Conservation (phyloP, 306 rosid genomes). For the Betula pendula region DNA sequence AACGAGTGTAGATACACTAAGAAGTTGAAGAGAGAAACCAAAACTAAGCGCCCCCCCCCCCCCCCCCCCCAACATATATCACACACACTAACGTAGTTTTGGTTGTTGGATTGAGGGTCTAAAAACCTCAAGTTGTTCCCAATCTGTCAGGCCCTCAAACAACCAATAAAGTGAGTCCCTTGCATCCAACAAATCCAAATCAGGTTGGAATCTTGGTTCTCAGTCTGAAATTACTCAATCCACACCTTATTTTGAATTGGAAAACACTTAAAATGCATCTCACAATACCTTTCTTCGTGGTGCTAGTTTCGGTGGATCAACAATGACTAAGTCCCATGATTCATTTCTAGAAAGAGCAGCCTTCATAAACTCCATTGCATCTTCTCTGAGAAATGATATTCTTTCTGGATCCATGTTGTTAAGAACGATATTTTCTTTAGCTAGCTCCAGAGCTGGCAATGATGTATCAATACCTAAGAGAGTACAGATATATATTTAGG, state of each 20-base stretch:
- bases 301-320: constrained; percentile 95
- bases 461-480: constrained; percentile 76
- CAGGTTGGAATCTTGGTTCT: not conserved
- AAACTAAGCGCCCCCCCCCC: no score
- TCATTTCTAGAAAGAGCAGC: constrained; percentile 67
- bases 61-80: no score
- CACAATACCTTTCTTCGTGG: constrained; percentile 71
- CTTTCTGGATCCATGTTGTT: constrained; percentile 71
- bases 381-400: constrained; percentile 74
- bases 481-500: constrained; percentile 18
- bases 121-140: not conserved
- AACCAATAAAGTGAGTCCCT: not conserved
- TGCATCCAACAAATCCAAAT: not conserved
- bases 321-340: constrained; percentile 78
- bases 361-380: constrained; percentile 81
- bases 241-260: constrained; percentile 1
- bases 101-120: not conserved
- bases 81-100: not conserved
- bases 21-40: no score
- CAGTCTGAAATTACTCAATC: not conserved
- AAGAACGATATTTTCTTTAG: constrained; percentile 73
- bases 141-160: not conserved
- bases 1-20: no score
- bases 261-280: not conserved
- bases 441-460: constrained; percentile 76